Evolutionary conservation across 2,329 filamentous ascomycete species (phyloP).

Genomic region (Cladophialophora psammophila): DNA sequence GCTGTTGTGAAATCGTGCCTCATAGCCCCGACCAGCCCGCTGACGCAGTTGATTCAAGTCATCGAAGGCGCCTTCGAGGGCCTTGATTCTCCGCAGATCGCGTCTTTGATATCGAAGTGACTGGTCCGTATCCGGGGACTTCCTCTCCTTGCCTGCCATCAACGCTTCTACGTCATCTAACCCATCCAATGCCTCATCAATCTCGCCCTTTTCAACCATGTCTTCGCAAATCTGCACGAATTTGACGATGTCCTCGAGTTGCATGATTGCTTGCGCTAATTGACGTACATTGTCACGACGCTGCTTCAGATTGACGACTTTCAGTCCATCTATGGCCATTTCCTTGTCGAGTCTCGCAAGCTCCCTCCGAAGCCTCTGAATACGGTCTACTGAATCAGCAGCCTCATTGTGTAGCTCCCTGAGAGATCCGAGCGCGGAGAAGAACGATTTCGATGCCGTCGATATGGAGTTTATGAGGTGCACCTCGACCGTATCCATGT

Average conservation of each 20-base stretch:
- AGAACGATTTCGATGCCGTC: constrained; percentile 93
- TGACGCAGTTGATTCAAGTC: constrained; percentile 78
- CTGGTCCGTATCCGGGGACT: constrained; percentile 36
- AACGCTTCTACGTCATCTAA: constrained; percentile 81
- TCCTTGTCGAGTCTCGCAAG: constrained; percentile 82
- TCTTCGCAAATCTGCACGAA: constrained; percentile 78
- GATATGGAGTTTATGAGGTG: constrained; percentile 97
- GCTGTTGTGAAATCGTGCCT: constrained; percentile 77
- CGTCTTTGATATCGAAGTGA: constrained; percentile 45
- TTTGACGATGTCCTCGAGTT: constrained; percentile 79
- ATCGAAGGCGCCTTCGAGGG: constrained; percentile 78
- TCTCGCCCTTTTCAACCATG: constrained; percentile 80
- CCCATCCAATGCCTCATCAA: constrained; percentile 78
- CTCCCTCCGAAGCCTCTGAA: constrained; percentile 80
- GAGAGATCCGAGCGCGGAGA: constrained; percentile 88
- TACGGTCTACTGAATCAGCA: constrained; percentile 85
- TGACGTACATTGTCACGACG: constrained; percentile 84
- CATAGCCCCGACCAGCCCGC: constrained; percentile 86
- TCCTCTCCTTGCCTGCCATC: constrained; percentile 68
- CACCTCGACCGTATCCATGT: constrained; percentile 98
- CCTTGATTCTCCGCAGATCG: constrained; percentile 78
- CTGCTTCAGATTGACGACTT: constrained; percentile 82
- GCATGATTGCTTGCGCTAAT: constrained; percentile 80
- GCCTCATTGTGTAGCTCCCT: constrained; percentile 92
- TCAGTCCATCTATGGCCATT: constrained; percentile 82